Evolutionary conservation across 2,329 filamentous ascomycete genomes (phyloP), one percentile per base, ranked within the genome.

Genomic region (Paracoccidioides brasiliensis): DNA sequence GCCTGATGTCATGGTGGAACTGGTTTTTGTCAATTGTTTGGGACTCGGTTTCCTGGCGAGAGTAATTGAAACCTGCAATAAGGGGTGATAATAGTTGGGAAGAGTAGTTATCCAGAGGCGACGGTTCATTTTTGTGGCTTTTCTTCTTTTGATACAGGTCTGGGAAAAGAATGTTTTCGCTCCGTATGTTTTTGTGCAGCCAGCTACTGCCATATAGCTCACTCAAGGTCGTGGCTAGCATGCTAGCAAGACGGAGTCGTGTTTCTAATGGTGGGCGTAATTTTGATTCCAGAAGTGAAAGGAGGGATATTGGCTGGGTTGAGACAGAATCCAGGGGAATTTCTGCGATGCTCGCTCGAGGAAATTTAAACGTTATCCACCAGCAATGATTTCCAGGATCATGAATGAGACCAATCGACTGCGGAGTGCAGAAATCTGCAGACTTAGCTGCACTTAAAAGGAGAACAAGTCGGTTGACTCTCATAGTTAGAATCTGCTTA

Each of bases 21-120:
- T 15, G 37, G 30, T 52, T 52, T 42, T 52, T 52, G 37, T 52
- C 50, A 22, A 52, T 52, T 52, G 50, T 52, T 41, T 42, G 50
- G n/a, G 50, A 15, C 15, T 52, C 50, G 2, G 50, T 52, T 22
- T 52, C 50, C 15, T 52, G 37, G 37, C 50, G 50, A 6, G 50
- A 52, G 37, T 42, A 52, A 14, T 52, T 42, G 50, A 52, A 52
- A 32, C 50, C 50, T 40, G 50, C 37, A 37, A 52, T 9, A 4
- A 52, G 30, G 6, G 50, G 50, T 2, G 50, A 52, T 22, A 37
- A 22, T 9, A 49, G 33, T 14, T 15, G n/a, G 9, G 14, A 5
- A 37, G 50, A 40, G 37, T 41, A 14, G 12, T 10, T 32, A 33
- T 28, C 37, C 14, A 22, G 22, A 8, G 37, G 10, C 12, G 10